These are phyloP conservation scores for Apiospora sp. DNA, from an alignment of 2,329 filamentous ascomycete genomes.

Conservation along the genomic window DNA sequence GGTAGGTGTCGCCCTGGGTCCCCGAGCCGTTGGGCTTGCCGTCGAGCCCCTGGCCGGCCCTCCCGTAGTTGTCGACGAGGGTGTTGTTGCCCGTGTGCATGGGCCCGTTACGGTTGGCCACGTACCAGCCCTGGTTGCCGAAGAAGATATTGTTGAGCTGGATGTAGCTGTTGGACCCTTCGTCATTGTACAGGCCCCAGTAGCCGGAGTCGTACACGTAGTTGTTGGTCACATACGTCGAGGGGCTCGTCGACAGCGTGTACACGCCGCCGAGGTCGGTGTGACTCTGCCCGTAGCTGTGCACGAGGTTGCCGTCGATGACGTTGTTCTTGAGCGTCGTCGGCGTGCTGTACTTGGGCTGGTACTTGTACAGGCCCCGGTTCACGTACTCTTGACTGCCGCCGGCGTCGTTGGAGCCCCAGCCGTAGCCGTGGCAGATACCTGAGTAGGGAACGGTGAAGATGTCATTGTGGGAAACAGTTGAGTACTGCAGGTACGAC, in stretches of 20 bases:
- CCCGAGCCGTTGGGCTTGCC: constrained; percentile 16
- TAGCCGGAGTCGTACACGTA: constrained; percentile 23
- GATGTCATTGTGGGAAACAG: constrained; percentile 11
- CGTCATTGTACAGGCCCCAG: constrained; percentile 17
- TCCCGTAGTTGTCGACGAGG: constrained; percentile 12
- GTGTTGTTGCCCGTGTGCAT: constrained; percentile 23
- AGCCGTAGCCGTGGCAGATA: constrained; percentile 19
- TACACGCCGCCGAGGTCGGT: constrained; percentile 19
- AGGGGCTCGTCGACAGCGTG: constrained; percentile 14
- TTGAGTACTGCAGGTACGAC: constrained; percentile 14
- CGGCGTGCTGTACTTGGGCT: constrained; percentile 8
- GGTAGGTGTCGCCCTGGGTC: constrained; percentile 7
- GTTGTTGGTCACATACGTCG: constrained; percentile 17
- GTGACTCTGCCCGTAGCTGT: constrained; percentile 15
- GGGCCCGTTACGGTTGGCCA: constrained; percentile 8
- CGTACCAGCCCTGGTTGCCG: constrained; percentile 4
- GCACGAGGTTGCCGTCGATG: constrained; percentile 19
- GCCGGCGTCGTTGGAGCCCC: constrained; percentile 23
- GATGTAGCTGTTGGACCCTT: constrained; percentile 8
- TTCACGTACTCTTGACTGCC: constrained; percentile 21
- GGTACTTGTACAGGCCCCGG: constrained; percentile 21
- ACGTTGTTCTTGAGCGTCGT: constrained; percentile 11
- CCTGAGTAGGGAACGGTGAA: not conserved
- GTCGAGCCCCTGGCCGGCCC: not conserved
- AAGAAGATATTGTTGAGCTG: constrained; percentile 17